Evolutionary conservation across 176 grass and related monocot genomes (phyloP), one percentile per base, ranked within the genome.

Genomic region (Phyllostachys edulis): DNA sequence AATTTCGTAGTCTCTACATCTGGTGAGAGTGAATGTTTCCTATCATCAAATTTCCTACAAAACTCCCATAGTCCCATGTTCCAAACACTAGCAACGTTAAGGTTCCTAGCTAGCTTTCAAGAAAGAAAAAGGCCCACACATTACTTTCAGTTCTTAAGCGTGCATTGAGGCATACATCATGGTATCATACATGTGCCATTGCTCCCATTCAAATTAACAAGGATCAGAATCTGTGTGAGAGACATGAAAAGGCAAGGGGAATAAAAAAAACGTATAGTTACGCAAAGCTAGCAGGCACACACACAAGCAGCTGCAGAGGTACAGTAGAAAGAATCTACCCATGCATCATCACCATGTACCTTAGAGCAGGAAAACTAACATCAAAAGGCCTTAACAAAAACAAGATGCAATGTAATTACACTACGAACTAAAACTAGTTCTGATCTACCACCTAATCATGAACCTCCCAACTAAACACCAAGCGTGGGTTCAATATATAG

Each of bases 401-500:
- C 26, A 18, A 75, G 37, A 36, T 42, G 32, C 21, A 34, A 24
- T 55, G 32, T 21, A 45, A 36, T 75, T 24, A 47, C 12, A 36
- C 20, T 6, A 34, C 50, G 45, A 78, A 41, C 10, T 10, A 21
- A 32, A 13, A 62, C 8, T 11, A 78, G 16, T 62, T 42, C 42
- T 72, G 57, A 63, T 26, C 76, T 2, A 73, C 51, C 45, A 75
- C 82, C 57, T 15, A 78, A 85, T 87, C 68, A 82, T 24, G 20
- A 20, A 77, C n/a, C 49, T 80, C 39, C 34, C 13, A 79, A 18
- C 75, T 65, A 39, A 84, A 84, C 69, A 69, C 32, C 47, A 62
- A 67, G 4, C 36, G 59, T 74, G 38, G 52, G 41, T 40, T 44
- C 29, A 56, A 60, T n/a, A n/a, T n/a, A n/a, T 17, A 55, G 76